Percentiles rank a stretch among this genome's conserved stretches.
Evolutionary conservation across 148 eudicot genomes (phyloP).

Genomic region (Diospyros lotus): DNA sequence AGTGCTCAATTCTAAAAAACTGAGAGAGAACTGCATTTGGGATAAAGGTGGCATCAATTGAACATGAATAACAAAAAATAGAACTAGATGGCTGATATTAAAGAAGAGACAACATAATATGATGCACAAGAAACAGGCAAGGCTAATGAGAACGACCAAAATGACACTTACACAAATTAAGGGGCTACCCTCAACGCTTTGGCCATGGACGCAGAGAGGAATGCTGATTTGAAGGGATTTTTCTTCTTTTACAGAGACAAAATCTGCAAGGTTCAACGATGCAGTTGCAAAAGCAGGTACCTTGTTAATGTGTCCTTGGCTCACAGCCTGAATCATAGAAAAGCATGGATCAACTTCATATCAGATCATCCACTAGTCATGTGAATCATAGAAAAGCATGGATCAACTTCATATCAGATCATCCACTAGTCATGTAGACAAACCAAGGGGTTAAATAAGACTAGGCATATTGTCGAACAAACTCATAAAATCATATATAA

Average conservation of each 20-base stretch:
- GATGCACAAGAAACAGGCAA: background rate
- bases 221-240: slow-evolving; percentile 34
- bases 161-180: slow-evolving; percentile 48
- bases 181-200: slow-evolving; percentile 27
- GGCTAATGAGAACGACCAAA: background rate
- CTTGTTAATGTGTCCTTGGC: slow-evolving; percentile 33
- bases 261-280: slow-evolving; percentile 53
- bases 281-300: slow-evolving; percentile 36
- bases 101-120: background rate
- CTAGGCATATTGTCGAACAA: background rate
- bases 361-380: background rate
- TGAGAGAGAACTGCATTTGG: slow-evolving; percentile 41
- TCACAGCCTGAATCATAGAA: slow-evolving; percentile 27
- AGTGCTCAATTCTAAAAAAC: slow-evolving; percentile 34
- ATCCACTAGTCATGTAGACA: background rate
- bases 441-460: background rate
- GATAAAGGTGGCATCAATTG: slow-evolving; percentile 6
- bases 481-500: background rate
- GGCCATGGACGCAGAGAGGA: slow-evolving; percentile 34
- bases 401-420: background rate
- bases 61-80: background rate
- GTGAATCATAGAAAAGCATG: background rate
- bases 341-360: background rate
- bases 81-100: background rate
- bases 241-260: slow-evolving; percentile 37